Evolutionary conservation across 2,329 filamentous ascomycete genomes (phyloP).

Genomic region (Xylariaceae sp.): DNA sequence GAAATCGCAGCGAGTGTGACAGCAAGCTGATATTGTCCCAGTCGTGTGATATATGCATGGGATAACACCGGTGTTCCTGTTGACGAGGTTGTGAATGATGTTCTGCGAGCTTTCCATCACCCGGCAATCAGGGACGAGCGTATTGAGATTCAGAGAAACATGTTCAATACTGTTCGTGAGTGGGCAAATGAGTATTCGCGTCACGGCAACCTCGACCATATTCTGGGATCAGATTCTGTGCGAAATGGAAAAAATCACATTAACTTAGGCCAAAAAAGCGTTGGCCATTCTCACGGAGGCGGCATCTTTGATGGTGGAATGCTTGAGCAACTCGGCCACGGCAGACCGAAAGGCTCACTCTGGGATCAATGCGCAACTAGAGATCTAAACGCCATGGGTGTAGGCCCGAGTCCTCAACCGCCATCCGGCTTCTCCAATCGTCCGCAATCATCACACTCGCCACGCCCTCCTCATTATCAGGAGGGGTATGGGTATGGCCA

Average conservation of each 20-base stretch:
- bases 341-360: constrained; percentile 55
- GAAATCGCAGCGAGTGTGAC: no score
- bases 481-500: constrained; percentile 42
- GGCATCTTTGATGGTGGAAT: constrained; percentile 35
- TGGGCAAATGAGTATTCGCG: constrained; percentile 73
- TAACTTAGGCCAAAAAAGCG: constrained; percentile 36
- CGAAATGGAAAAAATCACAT: constrained; percentile 77
- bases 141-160: constrained; percentile 76
- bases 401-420: constrained; percentile 36
- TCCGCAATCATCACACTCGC: constrained; percentile 28
- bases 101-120: constrained; percentile 84
- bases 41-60: constrained; percentile 85
- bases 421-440: constrained; percentile 34
- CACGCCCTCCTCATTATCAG: constrained; percentile 27
- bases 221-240: constrained; percentile 83
- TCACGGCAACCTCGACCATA: constrained; percentile 62
- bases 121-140: constrained; percentile 73
- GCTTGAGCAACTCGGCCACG: constrained; percentile 47
- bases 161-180: constrained; percentile 80
- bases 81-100: constrained; percentile 77
- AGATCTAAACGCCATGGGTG: constrained; percentile 54
- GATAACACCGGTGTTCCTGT: constrained; percentile 80
- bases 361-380: constrained; percentile 60
- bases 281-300: constrained; percentile 37
- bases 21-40: constrained; percentile 29